Evolutionary conservation across 2,329 filamentous ascomycete genomes (phyloP).

Genomic region (Fusarium torulosum): DNA sequence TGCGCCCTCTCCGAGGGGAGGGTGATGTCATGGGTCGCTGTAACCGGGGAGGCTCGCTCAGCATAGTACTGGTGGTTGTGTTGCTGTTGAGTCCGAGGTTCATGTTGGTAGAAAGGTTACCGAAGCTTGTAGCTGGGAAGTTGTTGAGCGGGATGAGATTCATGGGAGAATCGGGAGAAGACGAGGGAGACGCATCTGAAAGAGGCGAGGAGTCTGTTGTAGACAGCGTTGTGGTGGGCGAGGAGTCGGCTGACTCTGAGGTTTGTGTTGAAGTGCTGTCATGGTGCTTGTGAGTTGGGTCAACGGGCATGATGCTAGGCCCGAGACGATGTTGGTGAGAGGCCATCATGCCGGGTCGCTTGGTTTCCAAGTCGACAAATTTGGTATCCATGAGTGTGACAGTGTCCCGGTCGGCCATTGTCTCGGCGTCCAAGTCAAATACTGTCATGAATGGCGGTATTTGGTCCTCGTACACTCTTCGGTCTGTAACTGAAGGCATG

Average conservation of each 20-base stretch:
- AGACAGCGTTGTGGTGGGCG: constrained; percentile 92
- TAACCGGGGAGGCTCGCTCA: constrained; percentile 58
- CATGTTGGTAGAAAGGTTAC: constrained; percentile 51
- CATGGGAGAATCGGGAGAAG: constrained; percentile 90
- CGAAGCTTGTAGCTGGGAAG: constrained; percentile 73
- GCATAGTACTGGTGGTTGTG: constrained; percentile 42
- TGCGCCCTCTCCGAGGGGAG: constrained; percentile 78
- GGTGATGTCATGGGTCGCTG: constrained; percentile 75
- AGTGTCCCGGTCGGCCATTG: constrained; percentile 65
- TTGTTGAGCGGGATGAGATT: constrained; percentile 78
- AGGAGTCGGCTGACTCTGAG: constrained; percentile 91
- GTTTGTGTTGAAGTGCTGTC: constrained; percentile 83
- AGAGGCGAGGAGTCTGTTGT: constrained; percentile 92
- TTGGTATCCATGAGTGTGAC: constrained; percentile 68
- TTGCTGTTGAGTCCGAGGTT: constrained; percentile 15
- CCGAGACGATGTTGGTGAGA: constrained; percentile 55
- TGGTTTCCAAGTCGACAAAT: constrained; percentile 62
- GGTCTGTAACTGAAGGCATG: constrained; percentile 73
- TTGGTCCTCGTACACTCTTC: constrained; percentile 74
- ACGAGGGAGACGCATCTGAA: constrained; percentile 90
- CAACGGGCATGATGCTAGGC: constrained; percentile 57
- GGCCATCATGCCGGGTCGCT: constrained; percentile 54
- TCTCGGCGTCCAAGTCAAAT: constrained; percentile 73
- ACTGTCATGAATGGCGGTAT: constrained; percentile 84
- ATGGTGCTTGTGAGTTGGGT: constrained; percentile 75